phyloP scores from a whole-genome alignment of 768 basidiomycete species.

The Mycena capillaripes region DNA sequence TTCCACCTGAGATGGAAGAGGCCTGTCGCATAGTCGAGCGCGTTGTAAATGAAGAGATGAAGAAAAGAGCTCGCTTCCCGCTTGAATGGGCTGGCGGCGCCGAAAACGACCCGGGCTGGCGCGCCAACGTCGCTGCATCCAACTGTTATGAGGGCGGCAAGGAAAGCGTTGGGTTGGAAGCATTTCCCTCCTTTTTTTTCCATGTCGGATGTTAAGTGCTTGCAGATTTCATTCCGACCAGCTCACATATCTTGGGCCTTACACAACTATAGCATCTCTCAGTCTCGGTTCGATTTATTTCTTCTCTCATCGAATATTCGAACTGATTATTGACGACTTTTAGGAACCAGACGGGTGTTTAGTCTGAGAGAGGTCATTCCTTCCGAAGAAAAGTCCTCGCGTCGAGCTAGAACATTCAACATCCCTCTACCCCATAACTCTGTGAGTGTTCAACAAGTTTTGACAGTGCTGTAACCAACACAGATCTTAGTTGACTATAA shows the following conservation, averaged over 20 bases:
- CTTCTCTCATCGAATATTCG: neutral
- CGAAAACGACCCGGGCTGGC: conserved; percentile 59
- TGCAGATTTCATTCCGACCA: conserved; percentile 79
- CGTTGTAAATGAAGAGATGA: conserved; percentile 80
- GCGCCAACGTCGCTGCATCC: conserved; percentile 88
- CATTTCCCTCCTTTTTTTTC: neutral
- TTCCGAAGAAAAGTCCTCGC: conserved; percentile 65
- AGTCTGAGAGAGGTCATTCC: conserved; percentile 85
- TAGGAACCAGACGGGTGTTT: conserved; percentile 79
- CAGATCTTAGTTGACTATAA: conserved; percentile 75
- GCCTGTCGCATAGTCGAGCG: conserved; percentile 80
- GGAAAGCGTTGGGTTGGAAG: conserved; percentile 74
- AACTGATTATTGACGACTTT: neutral
- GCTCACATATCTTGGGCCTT: conserved; percentile 85
- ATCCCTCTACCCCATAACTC: conserved; percentile 86
- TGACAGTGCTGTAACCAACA: conserved; percentile 7
- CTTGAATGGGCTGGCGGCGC: conserved; percentile 73
- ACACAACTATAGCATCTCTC: conserved; percentile 84
- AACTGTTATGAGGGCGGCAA: conserved; percentile 89
- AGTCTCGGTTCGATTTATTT: conserved; percentile 71
- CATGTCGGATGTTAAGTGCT: neutral
- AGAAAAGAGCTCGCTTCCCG: conserved; percentile 68
- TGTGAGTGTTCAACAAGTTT: conserved; percentile 53
- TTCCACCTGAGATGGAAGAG: conserved; percentile 82
- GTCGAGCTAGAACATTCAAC: conserved; percentile 81